A percentile compares a stretch with the other conserved stretches of the same genome.
Evolutionary conservation across 306 rosid genomes (phyloP).

Genomic region (Begonia loranthoides): DNA sequence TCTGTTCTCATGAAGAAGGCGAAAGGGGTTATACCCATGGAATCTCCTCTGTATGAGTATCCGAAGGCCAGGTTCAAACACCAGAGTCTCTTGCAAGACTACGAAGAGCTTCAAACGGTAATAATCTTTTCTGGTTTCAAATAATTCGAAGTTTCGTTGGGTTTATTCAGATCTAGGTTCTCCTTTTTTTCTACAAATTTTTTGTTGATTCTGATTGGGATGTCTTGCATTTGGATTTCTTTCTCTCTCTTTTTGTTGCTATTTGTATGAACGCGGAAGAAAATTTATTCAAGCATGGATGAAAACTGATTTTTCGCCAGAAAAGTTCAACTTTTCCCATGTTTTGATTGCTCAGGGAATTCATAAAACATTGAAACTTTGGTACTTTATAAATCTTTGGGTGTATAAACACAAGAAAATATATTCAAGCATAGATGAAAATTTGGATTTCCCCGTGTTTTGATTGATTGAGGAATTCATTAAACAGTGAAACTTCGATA

Average conservation of each 20-base stretch:
- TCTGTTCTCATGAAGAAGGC: constrained; percentile 60
- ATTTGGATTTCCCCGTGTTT: too few relatives aligned
- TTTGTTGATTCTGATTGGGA: constrained; percentile 11
- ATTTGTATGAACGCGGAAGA: background rate
- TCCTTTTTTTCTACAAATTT: constrained; percentile 1
- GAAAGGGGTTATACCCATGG: constrained; percentile 40
- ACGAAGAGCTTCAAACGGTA: constrained; percentile 66
- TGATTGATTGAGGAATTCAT: too few relatives aligned
- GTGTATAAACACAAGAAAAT: too few relatives aligned
- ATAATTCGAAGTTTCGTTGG: constrained; percentile 8
- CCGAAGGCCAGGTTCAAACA: constrained; percentile 51
- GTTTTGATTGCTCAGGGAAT: too few relatives aligned
- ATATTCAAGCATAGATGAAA: too few relatives aligned
- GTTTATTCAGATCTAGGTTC: constrained; percentile 40
- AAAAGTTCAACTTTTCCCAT: too few relatives aligned
- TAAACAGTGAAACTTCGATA: too few relatives aligned
- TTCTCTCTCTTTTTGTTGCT: too few relatives aligned
- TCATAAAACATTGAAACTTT: too few relatives aligned
- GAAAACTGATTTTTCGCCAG: too few relatives aligned
- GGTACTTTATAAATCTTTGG: too few relatives aligned
- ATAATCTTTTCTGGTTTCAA: constrained; percentile 3
- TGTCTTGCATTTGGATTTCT: background rate
- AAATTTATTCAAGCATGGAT: background rate
- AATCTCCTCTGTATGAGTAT: constrained; percentile 38
- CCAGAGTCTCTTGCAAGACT: constrained; percentile 77